Evolutionary conservation across 306 rosid species (phyloP).

Genomic region (Malus asiatica): DNA sequence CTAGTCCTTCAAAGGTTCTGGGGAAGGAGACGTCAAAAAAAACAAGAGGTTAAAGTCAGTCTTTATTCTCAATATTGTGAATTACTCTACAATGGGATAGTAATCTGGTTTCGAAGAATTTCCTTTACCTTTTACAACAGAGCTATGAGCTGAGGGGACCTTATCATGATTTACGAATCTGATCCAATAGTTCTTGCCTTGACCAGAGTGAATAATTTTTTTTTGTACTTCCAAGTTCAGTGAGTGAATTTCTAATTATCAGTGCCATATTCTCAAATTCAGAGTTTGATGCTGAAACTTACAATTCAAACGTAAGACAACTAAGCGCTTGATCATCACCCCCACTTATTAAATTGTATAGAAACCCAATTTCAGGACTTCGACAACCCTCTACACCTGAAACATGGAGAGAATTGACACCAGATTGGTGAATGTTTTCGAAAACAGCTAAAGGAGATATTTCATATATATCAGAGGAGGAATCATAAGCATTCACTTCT

Average conservation of each 20-base stretch:
- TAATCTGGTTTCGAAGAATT: neutral
- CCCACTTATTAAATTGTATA: conserved; percentile 66
- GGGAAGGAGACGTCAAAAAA: neutral
- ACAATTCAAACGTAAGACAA: conserved; percentile 51
- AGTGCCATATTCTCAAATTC: conserved; percentile 26
- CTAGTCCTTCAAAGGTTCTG: neutral
- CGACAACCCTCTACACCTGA: conserved; percentile 43
- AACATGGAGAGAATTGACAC: conserved; percentile 89
- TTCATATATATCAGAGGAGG: conserved; percentile 43
- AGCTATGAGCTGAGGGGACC: conserved; percentile 77
- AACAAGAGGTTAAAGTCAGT: neutral
- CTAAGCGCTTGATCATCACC: conserved; percentile 93
- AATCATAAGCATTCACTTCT: conserved; percentile 31
- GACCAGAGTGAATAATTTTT: conserved; percentile 18
- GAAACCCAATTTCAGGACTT: conserved; percentile 23
- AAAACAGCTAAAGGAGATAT: conserved; percentile 53
- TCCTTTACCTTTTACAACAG: conserved; percentile 74
- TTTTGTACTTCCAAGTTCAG: conserved; percentile 26
- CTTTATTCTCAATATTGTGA: neutral
- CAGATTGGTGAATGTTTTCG: conserved; percentile 70
- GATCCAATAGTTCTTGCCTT: conserved; percentile 27
- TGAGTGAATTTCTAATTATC: conserved; percentile 7
- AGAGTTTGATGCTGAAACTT: conserved; percentile 20
- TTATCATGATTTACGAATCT: conserved; percentile 40
- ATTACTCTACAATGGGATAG: neutral